Conservation (phyloP, 2,329 filamentous ascomycete genomes). For the Arthrobotrys entomopaga region DNA sequence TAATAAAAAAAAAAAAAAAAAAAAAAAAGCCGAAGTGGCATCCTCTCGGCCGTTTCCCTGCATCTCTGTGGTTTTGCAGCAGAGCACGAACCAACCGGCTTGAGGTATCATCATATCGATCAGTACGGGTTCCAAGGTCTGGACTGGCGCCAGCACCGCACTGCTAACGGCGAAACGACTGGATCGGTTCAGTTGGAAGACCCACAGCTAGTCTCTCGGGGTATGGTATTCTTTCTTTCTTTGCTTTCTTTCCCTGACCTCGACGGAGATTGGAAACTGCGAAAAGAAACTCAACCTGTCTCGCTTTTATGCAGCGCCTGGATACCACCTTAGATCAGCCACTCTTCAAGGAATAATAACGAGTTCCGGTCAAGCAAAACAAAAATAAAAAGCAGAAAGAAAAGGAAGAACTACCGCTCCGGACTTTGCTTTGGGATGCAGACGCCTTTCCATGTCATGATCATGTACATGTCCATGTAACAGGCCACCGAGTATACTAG, state of each 20-base stretch:
- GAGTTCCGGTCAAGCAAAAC: slow-evolving; percentile 19
- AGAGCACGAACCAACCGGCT: not conserved
- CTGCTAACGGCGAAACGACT: not conserved
- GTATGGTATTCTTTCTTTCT: slow-evolving; percentile 35
- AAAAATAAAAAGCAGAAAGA: slow-evolving; percentile 2
- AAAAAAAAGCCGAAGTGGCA: too few relatives aligned
- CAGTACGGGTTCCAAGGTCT: slow-evolving; percentile 10
- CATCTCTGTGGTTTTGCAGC: too few relatives aligned
- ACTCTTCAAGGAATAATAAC: slow-evolving; percentile 26
- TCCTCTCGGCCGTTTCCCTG: too few relatives aligned
- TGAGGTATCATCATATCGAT: too few relatives aligned
- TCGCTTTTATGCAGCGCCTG: slow-evolving; percentile 33
- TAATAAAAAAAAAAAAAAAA: too few relatives aligned
- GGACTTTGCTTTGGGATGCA: too few relatives aligned
- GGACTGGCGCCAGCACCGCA: not conserved
- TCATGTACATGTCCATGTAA: too few relatives aligned
- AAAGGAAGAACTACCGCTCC: slow-evolving; percentile 1
- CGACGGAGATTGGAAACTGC: slow-evolving; percentile 51
- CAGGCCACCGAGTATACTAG: too few relatives aligned
- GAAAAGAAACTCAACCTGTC: slow-evolving; percentile 26
- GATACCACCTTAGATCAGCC: slow-evolving; percentile 54
- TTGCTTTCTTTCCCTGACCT: slow-evolving; percentile 20
- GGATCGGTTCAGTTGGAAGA: slow-evolving; percentile 19
- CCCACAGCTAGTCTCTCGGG: slow-evolving; percentile 23
- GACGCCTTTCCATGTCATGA: too few relatives aligned